These are phyloP conservation scores for Fusarium dimerum DNA, from an alignment of 2,329 filamentous ascomycete species.

Conservation along the genomic window DNA sequence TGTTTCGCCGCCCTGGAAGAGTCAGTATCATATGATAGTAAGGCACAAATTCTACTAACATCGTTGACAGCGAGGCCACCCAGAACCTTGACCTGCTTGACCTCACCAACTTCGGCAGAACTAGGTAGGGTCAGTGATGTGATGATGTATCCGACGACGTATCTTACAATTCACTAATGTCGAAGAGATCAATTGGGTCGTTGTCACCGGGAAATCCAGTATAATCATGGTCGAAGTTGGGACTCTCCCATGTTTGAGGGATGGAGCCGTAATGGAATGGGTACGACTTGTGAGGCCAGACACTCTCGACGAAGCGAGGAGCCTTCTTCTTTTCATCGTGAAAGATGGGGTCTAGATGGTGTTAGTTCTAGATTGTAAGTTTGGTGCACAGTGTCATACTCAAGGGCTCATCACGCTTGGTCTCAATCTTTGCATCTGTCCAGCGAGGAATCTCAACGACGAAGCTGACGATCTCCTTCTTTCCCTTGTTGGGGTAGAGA, in stretches of 20 bases:
- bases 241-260: conserved; percentile 47
- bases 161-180: conserved; percentile 33
- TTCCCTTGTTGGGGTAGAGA: conserved; percentile 36
- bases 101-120: conserved; percentile 37
- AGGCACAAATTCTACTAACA: conserved; percentile 13
- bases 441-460: conserved; percentile 45
- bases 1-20: conserved; percentile 32
- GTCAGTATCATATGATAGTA: accelerated
- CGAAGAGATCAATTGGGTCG: conserved; percentile 44
- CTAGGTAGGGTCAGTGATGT: background rate
- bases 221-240: conserved; percentile 41
- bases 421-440: conserved; percentile 43
- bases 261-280: conserved; percentile 46
- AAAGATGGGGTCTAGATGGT: conserved; percentile 39
- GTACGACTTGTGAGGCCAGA: conserved; percentile 46
- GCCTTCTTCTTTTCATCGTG: conserved; percentile 41
- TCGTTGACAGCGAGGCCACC: conserved; percentile 43
- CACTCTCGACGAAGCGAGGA: conserved; percentile 41
- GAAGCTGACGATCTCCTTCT: conserved; percentile 39
- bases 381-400: conserved; percentile 26
- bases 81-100: conserved; percentile 45
- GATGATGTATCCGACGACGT: accelerated
- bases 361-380: background rate
- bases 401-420: conserved; percentile 39
- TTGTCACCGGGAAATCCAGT: conserved; percentile 42